Conservation (phyloP, 306 rosid genomes). For the Vigna nakashimae region DNA sequence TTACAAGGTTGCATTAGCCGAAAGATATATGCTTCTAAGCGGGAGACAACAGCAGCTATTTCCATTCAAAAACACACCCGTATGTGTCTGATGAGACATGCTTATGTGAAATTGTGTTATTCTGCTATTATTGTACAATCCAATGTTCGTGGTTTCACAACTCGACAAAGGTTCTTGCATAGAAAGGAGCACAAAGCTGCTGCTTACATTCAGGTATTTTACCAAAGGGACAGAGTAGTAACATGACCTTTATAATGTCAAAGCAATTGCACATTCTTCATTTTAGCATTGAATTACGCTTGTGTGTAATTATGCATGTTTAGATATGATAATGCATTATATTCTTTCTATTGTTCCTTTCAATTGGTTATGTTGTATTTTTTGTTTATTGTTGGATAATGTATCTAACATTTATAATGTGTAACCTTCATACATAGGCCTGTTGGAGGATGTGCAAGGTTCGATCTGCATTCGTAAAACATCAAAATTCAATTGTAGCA, state of each 20-base stretch:
- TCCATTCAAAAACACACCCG: slow-evolving; percentile 65
- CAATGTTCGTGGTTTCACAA: slow-evolving; percentile 65
- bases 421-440: slow-evolving; percentile 55
- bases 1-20: slow-evolving; percentile 68
- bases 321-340: background rate
- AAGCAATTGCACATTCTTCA: background rate
- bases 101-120: slow-evolving; percentile 57
- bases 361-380: slow-evolving; percentile 27
- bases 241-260: slow-evolving; percentile 27
- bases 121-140: slow-evolving; percentile 69
- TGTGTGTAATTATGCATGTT: background rate
- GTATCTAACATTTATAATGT: background rate
- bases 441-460: slow-evolving; percentile 81
- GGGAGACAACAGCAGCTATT: slow-evolving; percentile 68
- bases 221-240: background rate
- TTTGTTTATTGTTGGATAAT: background rate
- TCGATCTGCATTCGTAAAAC: slow-evolving; percentile 58
- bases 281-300: slow-evolving; percentile 9
- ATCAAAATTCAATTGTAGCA: slow-evolving; percentile 65
- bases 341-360: slow-evolving; percentile 13
- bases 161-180: slow-evolving; percentile 63
- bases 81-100: slow-evolving; percentile 54
- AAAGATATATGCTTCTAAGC: slow-evolving; percentile 58
- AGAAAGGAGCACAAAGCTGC: slow-evolving; percentile 78
- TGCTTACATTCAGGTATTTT: slow-evolving; percentile 70